Base-by-base conservation (phyloP, 129 eudicot genomes). In the Flaveria bidentis region DNA sequence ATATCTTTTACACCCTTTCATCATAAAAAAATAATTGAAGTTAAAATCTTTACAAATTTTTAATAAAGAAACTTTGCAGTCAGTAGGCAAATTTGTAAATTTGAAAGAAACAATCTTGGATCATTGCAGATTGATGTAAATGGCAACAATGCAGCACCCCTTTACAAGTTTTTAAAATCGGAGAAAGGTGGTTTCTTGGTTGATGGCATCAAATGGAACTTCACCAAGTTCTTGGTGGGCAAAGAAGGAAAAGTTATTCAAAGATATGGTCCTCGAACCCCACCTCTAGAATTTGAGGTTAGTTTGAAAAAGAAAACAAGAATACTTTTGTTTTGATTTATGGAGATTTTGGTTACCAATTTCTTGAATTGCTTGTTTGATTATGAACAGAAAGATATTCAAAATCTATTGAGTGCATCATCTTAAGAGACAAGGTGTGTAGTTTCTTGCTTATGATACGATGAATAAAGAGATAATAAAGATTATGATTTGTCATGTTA, bases 201-300 rank as follows among this genome's bases (percentile, higher is more conserved):
- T 49, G 84, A 90, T 78, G 96, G 90, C 50, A 90, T 93, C 72
- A 93, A 93, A 85, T 93, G 98, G 98, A 93, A 93, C 86, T 93
- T 93, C 62, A 87, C 98, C 11, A 93, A 92, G 86, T 92, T 92
- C 77, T 80, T 92, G 86, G 88, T 92, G 46, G 76, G 86, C 82
- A 92, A 86, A 82, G 83, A 90, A 75, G 98, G 98, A 60, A 90
- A 90, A 53, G 95, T 93, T 80, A 86, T 90, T 58, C 86, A 78
- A 69, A 75, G 98, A 88, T 93, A 90, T 56, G 90, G 86, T 28
- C 94, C 98, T 36, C 80, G 77, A 45, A 93, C 98, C 55, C 77
- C 95, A 58, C 98, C 98, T 42, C 90, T 90, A 42, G 75, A 88
- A 77, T 78, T 93, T 14, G 98, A 93, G 98, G 98, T 88, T 65